Conservation (phyloP, 305 asterid genomes). For the Lippia alba region DNA sequence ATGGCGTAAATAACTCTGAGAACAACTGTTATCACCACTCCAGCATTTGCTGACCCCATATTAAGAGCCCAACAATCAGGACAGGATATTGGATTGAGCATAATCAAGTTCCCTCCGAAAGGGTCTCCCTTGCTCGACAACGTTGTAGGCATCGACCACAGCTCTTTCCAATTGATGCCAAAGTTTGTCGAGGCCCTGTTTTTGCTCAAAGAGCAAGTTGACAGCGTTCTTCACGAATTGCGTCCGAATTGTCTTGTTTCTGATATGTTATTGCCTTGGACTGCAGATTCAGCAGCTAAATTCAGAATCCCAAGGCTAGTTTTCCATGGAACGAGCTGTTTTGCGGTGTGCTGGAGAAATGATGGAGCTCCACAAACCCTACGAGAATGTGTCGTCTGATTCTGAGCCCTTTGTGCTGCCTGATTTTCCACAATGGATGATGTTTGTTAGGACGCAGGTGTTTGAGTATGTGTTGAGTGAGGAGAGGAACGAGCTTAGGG, state of each 20-base stretch:
- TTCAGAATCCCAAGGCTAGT: slow-evolving; percentile 46
- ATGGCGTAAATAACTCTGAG: no score
- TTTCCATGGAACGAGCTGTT: slow-evolving; percentile 46
- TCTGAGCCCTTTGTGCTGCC: slow-evolving; percentile 52
- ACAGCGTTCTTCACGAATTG: slow-evolving; percentile 35
- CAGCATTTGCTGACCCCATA: slow-evolving; percentile 47
- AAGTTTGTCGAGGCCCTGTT: slow-evolving; percentile 37
- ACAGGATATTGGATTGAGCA: slow-evolving; percentile 37
- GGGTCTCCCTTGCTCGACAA: slow-evolving; percentile 43
- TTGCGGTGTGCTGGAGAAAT: slow-evolving; percentile 35
- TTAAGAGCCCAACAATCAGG: slow-evolving; percentile 41
- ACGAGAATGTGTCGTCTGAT: slow-evolving; percentile 44
- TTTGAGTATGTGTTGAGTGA: slow-evolving; percentile 17
- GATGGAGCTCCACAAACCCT: slow-evolving; percentile 45
- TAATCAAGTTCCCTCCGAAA: slow-evolving; percentile 46
- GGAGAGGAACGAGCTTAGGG: neutral
- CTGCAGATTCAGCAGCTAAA: slow-evolving; percentile 43
- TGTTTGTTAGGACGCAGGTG: slow-evolving; percentile 45
- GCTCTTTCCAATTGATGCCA: slow-evolving; percentile 22
- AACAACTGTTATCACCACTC: slow-evolving; percentile 63
- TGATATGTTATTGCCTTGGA: slow-evolving; percentile 56
- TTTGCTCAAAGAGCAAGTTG: slow-evolving; percentile 46
- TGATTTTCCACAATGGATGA: slow-evolving; percentile 50
- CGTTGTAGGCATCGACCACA: slow-evolving; percentile 44
- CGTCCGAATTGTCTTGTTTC: slow-evolving; percentile 42